Evolutionary conservation across 345 rosid species (phyloP).

Genomic region (Arabis alpina): DNA sequence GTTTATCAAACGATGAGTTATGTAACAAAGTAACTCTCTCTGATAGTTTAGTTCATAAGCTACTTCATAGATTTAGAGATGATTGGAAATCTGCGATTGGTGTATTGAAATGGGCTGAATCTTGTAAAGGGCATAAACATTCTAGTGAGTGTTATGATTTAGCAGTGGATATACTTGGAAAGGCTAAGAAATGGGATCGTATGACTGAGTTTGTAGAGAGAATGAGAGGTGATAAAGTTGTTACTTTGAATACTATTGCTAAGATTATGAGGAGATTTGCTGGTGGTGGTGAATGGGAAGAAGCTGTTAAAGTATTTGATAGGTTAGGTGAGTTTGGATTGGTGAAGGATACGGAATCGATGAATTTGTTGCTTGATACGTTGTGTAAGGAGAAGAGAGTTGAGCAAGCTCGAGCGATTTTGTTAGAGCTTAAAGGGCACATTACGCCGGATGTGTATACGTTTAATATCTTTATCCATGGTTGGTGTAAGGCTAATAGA

Average conservation of each 20-base stretch:
- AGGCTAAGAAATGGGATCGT: conserved; percentile 65
- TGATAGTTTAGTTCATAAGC: conserved; percentile 50
- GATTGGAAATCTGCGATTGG: conserved; percentile 87
- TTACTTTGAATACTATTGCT: conserved; percentile 57
- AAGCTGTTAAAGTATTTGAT: conserved; percentile 71
- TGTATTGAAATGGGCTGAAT: conserved; percentile 71
- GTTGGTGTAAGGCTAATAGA: conserved; percentile 82
- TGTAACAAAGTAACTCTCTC: conserved; percentile 52
- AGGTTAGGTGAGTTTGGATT: conserved; percentile 59
- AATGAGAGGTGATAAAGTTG: conserved; percentile 51
- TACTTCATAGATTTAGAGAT: conserved; percentile 68
- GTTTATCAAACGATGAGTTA: conserved; percentile 45
- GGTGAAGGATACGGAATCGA: conserved; percentile 70
- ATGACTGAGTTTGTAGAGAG: conserved; percentile 66
- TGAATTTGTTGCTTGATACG: conserved; percentile 78
- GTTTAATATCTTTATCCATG: conserved; percentile 79
- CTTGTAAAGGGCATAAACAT: conserved; percentile 51
- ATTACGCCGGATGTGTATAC: conserved; percentile 67
- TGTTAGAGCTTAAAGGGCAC: conserved; percentile 62
- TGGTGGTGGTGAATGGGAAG: conserved; percentile 88
- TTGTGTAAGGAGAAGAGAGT: conserved; percentile 81
- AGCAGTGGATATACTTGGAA: conserved; percentile 78
- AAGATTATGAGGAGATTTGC: conserved; percentile 80
- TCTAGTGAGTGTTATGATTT: conserved; percentile 51
- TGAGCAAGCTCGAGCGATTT: conserved; percentile 63